Base-by-base conservation (phyloP, 1,284 basidiomycete genomes). In the Ustilago xerochloae region DNA sequence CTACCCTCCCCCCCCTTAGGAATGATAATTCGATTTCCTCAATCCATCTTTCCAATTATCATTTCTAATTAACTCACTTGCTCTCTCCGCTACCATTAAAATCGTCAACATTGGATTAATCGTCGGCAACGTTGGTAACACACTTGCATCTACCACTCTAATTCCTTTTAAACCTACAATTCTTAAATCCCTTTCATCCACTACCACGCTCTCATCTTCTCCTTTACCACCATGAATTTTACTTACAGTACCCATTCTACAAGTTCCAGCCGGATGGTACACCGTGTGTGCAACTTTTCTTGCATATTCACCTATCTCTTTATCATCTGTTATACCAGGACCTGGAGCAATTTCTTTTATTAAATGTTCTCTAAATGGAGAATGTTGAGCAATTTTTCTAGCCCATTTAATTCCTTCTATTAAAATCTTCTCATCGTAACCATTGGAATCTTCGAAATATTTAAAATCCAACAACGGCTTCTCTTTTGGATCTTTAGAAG, bases 341-440 rank as follows among this genome's bases (percentile, higher is more conserved):
- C 84, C 84, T 1, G 84, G 84, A 4, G 84, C 84, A 7, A 85
- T 63, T 53, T 85, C 84, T 82, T 90, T 80, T 63, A 85, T 63
- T 4, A 85, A 66, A 56, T 84, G 83, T 53, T 80, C 62, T 41
- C 78, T 78, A 77, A 88, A 85, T 0, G 88, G 88, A 43, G 85
- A 84, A 8, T 85, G 85, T 13, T 86, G 62, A 0, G 84, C 82
- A 36, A 89, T 81, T 45, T 82, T 85, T 18, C 88, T 80, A 4
- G 85, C 84, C 66, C 87, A 88, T 69, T 89, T 89, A 69, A 88
- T 81, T 22, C 85, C 85, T 72, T 89, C 88, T 22, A 89, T 81
- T 52, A 88, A 77, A 12, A 87, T 77, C 32, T 83, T 73, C 77
- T 82, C 79, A 84, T 89, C 88, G 74, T 88, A 86, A 53, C 85